A percentile compares a stretch with the other conserved stretches of the same genome.
Conservation (phyloP, 495 filamentous ascomycete genomes). For the Pyrenula aspistea region DNA sequence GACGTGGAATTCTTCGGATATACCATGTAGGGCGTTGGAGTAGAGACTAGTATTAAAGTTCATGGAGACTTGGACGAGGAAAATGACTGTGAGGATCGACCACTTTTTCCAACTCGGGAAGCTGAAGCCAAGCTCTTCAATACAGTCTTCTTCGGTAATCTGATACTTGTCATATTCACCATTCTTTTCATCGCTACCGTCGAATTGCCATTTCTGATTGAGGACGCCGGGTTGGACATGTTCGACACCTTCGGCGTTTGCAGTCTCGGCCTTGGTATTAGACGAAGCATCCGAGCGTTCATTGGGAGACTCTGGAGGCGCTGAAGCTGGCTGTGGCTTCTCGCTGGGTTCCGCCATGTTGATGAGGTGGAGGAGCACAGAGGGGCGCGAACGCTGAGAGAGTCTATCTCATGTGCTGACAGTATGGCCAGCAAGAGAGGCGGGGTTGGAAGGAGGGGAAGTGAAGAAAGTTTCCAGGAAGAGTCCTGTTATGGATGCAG, state of each 20-base stretch:
- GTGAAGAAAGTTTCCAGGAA: no score
- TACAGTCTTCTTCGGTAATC: constrained; percentile 45
- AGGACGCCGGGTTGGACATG: neutral
- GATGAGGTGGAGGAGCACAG: neutral
- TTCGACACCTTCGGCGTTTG: neutral
- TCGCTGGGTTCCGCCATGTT: neutral
- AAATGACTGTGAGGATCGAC: constrained; percentile 49
- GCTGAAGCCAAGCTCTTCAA: constrained; percentile 41
- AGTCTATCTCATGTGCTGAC: no score
- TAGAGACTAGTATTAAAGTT: constrained; percentile 47
- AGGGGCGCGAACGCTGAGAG: no score
- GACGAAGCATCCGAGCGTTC: neutral
- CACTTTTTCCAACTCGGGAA: constrained; percentile 43
- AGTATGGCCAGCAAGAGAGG: no score
- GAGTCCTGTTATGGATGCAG: no score
- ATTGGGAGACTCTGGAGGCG: neutral
- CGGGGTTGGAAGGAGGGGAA: neutral
- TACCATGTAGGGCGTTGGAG: constrained; percentile 37
- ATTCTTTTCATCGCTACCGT: constrained; percentile 1
- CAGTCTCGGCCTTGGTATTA: neutral
- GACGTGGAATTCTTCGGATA: constrained; percentile 35
- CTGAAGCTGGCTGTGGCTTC: neutral
- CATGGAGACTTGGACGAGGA: constrained; percentile 44
- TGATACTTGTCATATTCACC: constrained; percentile 21
- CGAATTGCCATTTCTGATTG: neutral